Evolutionary conservation across 192 early-diverging fungal genomes (phyloP), one percentile per base, ranked within the genome.

Genomic region (Linnemannia zychae): DNA sequence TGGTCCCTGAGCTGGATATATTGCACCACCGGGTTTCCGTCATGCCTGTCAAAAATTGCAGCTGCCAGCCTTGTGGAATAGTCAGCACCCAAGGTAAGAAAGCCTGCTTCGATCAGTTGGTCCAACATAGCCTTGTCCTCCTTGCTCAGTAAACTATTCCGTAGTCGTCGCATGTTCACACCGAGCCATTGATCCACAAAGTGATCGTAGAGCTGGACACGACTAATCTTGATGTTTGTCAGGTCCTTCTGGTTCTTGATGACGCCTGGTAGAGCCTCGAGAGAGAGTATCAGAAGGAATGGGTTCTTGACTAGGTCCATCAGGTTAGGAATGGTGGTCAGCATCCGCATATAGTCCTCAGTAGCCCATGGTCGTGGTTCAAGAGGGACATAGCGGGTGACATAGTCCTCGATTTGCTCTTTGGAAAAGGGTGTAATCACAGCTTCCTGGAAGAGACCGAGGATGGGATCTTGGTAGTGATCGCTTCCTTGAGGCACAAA

Each of bases 231-330:
- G 18, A 44, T 44, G 37, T 3, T 71, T 0, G 18, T 24, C 4
- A 40, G 68, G 0, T 37, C n/a, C 34, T 44, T 40, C 20, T 44
- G 17, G 4, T 0, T 2, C 6, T 60, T 2, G 18, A 24, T 60
- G 53, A 28, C 7, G 22, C 4, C 20, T 3, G 68, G 68, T 12
- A 70, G 24, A 1, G 40, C n/a, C 16, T 70, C 68, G 7, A 70
- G 11, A 9, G 40, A 20, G 2, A 70, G n/a, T 0, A 20, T 37
- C 7, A 70, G 17, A 0, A 70, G 34, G 12, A 70, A 70, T 0
- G 68, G 68, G n/a, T 70, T 70, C 22, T 24, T 70, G 68, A 47
- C 40, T 2, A 70, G n/a, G 5, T 47, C 68, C 68, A 70, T 20
- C 9, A 70, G n/a, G 9, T 70, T 37, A 11, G 68, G 37, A 9